phyloP scores from a whole-genome alignment of 2,329 filamentous ascomycete genomes.

The Talaromyces islandicus region DNA sequence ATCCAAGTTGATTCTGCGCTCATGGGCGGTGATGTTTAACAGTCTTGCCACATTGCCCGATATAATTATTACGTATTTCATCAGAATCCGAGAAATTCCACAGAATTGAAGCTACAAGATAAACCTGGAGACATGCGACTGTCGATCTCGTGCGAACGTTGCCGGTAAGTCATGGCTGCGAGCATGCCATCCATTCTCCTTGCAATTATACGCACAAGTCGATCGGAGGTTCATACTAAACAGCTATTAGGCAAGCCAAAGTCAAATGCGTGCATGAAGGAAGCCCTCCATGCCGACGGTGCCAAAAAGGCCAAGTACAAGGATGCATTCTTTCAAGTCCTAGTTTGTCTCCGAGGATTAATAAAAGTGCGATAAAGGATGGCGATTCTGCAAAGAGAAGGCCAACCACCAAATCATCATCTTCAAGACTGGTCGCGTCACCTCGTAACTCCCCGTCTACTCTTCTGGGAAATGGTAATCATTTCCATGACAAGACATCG shows the following conservation, averaged over 20 bases:
- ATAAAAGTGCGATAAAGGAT: conserved; percentile 1
- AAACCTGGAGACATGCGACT: conserved; percentile 21
- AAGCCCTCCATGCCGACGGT: conserved; percentile 28
- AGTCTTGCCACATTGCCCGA: not conserved
- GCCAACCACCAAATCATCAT: not conserved
- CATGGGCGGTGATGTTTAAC: too few species aligned
- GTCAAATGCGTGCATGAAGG: conserved; percentile 32
- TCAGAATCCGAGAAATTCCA: not conserved
- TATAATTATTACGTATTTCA: not conserved
- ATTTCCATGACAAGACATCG: not conserved
- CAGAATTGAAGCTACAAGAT: not conserved
- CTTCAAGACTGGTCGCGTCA: not conserved
- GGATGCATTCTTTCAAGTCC: conserved; percentile 27
- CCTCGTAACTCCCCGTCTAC: not conserved
- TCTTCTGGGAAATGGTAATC: not conserved
- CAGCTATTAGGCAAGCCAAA: conserved; percentile 23
- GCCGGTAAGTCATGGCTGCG: conserved; percentile 19
- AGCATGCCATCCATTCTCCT: not conserved
- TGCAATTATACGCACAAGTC: not conserved
- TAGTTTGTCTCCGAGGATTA: conserved; percentile 15
- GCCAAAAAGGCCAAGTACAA: conserved; percentile 18
- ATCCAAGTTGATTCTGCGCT: not conserved
- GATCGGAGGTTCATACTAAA: not conserved
- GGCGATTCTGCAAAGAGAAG: not conserved
- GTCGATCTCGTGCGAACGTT: conserved; percentile 30